Percentiles rank a stretch among this genome's conserved stretches.
phyloP scores from a whole-genome alignment of 371 early-diverging fungal species.

The Haplosporangium sp. region DNA sequence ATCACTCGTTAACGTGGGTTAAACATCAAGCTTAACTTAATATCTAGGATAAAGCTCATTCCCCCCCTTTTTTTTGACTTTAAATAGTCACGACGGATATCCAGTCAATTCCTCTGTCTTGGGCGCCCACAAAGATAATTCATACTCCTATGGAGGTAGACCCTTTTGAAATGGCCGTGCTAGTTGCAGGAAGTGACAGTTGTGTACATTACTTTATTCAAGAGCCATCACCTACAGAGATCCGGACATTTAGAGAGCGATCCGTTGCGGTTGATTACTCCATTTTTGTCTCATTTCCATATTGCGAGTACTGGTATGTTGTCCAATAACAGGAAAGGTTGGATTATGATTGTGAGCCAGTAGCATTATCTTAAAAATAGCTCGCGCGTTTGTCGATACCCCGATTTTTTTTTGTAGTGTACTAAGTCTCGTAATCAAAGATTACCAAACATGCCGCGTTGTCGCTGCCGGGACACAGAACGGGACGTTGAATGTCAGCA shows the following conservation, averaged over 20 bases:
- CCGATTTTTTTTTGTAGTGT: slow-evolving; percentile 51
- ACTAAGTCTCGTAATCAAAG: slow-evolving; percentile 64
- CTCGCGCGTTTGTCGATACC: no score
- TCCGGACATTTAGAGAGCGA: slow-evolving; percentile 20
- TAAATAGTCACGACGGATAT: slow-evolving; percentile 32
- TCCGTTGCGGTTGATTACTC: slow-evolving; percentile 28
- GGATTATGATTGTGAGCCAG: no score
- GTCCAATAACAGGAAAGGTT: no score
- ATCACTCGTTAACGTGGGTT: background rate
- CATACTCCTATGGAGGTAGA: slow-evolving; percentile 41
- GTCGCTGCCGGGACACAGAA: slow-evolving; percentile 74
- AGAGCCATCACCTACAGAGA: slow-evolving; percentile 4
- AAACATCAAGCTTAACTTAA: background rate
- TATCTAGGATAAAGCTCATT: no score
- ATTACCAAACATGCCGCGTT: slow-evolving; percentile 60
- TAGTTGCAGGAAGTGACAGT: slow-evolving; percentile 50
- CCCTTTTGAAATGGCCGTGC: slow-evolving; percentile 46
- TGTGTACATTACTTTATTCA: slow-evolving; percentile 47
- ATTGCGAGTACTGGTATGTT: slow-evolving; percentile 52
- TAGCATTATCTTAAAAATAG: no score
- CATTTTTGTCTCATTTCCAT: slow-evolving; percentile 34
- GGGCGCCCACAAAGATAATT: slow-evolving; percentile 54
- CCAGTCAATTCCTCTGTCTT: slow-evolving; percentile 31
- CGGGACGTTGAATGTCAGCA: slow-evolving; percentile 64
- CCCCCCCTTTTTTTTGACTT: background rate